Percentiles rank a stretch among this genome's conserved stretches.
Evolutionary conservation across 257 asterid genomes (phyloP).

Genomic region (Striga asiatica): DNA sequence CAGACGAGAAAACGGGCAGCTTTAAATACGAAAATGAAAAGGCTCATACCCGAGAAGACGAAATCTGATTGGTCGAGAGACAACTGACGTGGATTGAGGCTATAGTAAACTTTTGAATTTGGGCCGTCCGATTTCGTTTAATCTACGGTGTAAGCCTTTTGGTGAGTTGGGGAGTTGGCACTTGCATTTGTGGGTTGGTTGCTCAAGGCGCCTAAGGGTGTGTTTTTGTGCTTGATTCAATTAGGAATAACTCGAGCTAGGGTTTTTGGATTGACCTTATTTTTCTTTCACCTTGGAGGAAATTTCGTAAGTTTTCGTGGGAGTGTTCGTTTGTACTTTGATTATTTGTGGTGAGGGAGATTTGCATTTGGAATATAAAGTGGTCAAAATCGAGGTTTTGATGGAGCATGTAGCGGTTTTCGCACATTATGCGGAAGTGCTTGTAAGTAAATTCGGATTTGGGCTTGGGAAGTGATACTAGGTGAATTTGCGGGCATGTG

Average conservation of each 20-base stretch:
- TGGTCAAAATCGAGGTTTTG: conserved; percentile 32
- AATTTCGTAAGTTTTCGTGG: conserved; percentile 41
- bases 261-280: conserved; percentile 20
- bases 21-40: conserved; percentile 35
- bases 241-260: conserved; percentile 29
- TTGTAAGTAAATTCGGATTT: conserved; percentile 8
- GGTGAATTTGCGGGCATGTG: conserved; percentile 16
- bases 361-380: conserved; percentile 24
- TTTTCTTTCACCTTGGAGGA: conserved; percentile 20
- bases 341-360: conserved; percentile 19
- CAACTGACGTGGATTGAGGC: conserved; percentile 46
- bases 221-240: conserved; percentile 62
- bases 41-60: conserved; percentile 23
- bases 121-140: conserved; percentile 40
- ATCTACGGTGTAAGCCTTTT: conserved; percentile 42
- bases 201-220: conserved; percentile 33
- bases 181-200: conserved; percentile 9
- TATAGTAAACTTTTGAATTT: conserved; percentile 40
- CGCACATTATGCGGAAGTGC: conserved; percentile 24
- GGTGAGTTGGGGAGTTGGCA: conserved; percentile 30
- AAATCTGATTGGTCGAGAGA: conserved; percentile 47
- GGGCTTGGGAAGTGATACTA: neutral
- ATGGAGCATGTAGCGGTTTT: conserved; percentile 27
- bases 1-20: conserved; percentile 21
- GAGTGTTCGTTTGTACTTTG: conserved; percentile 14